Evolutionary conservation across 1,284 basidiomycete species (phyloP), one percentile per base, ranked within the genome.

Genomic region (Moesziomyces antarcticus): DNA sequence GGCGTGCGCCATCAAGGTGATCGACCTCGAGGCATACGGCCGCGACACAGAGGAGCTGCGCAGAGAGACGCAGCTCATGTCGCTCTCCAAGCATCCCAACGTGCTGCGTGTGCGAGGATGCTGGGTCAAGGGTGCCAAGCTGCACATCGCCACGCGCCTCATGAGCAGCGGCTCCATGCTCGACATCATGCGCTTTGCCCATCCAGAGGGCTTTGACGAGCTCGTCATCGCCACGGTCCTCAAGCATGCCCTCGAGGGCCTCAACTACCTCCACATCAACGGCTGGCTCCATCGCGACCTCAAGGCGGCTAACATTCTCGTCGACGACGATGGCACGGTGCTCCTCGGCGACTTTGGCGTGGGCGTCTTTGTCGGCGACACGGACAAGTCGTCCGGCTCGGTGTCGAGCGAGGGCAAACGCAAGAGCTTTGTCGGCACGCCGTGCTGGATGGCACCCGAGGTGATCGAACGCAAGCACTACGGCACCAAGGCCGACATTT

Each of bases 361-460:
- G 42, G 92, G 92, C 2, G 92, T 92, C 11, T 90, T 91, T 68
- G 87, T 94, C 5, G 86, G 89, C 53, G 90, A 92, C 35, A 70
- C 64, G 13, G 59, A 62, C 44, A 63, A 73, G 60, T 41, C 60
- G 18, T 58, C 62, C 8, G 65, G 62, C 45, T 25, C 53, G 7
- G 50, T 52, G 18, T 53, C 59, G 24, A 65, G 85, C 86, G 50
- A 88, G 86, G 61, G 86, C 81, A 54, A 86, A 89, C 20, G 89
- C 89, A 92, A 91, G 82, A 92, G 91, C 10, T 95, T 95, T 80
- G 93, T 95, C 20, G 93, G 93, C 50, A 95, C 93, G 30, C 93
- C 93, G 1, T 93, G 92, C 80, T 95, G 93, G 92, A 95, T 95
- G 93, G 92, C 93, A 0, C 93, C 93, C 3, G 93, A 95, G 77